Conservation (phyloP, 495 filamentous ascomycete species). For the Talaromyces wortmannii region DNA sequence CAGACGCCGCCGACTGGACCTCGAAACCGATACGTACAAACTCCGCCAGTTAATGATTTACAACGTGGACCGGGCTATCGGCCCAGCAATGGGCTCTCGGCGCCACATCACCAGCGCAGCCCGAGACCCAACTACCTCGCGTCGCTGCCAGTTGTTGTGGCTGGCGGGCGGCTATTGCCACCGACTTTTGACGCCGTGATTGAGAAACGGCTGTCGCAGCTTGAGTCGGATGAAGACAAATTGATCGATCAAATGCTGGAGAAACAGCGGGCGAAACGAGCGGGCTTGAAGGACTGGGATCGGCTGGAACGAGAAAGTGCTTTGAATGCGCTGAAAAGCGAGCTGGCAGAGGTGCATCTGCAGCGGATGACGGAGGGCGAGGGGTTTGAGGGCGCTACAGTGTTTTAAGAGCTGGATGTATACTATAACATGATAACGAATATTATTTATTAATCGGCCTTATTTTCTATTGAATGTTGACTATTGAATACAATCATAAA, state of each 20-base stretch:
- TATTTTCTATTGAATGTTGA: no score
- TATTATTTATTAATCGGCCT: no score
- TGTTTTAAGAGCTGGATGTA: slow-evolving; percentile 23
- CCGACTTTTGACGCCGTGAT: slow-evolving; percentile 27
- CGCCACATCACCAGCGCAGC: slow-evolving; percentile 37
- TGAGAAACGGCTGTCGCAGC: slow-evolving; percentile 41
- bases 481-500: no score
- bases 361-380: slow-evolving; percentile 51
- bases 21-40: slow-evolving; percentile 27
- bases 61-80: slow-evolving; percentile 36
- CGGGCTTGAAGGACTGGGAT: slow-evolving; percentile 52
- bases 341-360: slow-evolving; percentile 55
- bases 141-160: slow-evolving; percentile 40
- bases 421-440: background rate
- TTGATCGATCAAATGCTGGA: slow-evolving; percentile 48
- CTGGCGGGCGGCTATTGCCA: slow-evolving; percentile 40
- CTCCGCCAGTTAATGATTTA: slow-evolving; percentile 14
- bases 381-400: slow-evolving; percentile 30
- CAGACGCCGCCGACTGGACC: slow-evolving; percentile 35
- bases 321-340: slow-evolving; percentile 50
- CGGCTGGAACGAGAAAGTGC: slow-evolving; percentile 50
- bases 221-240: slow-evolving; percentile 50
- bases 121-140: slow-evolving; percentile 45
- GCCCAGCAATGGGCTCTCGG: slow-evolving; percentile 39
- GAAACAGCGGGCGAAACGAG: slow-evolving; percentile 45